Evolutionary conservation across 495 filamentous ascomycete species (phyloP).

Genomic region (Hyaloscypha bicolor): DNA sequence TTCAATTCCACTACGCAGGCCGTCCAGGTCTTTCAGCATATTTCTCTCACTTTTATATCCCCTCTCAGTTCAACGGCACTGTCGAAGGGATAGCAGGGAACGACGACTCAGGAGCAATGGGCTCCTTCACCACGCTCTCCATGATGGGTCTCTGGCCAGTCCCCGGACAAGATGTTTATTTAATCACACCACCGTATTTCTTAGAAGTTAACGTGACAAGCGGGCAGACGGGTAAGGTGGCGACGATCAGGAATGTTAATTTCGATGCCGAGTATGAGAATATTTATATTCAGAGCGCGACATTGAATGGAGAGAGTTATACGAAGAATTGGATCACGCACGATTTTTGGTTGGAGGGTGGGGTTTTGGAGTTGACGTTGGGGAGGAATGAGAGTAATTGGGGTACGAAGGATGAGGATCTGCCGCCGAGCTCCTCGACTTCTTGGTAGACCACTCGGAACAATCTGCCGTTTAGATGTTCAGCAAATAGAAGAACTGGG

Average conservation of each 20-base stretch:
- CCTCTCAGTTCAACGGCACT: conserved; percentile 64
- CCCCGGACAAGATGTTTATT: conserved; percentile 73
- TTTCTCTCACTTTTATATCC: conserved; percentile 68
- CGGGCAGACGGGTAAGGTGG: conserved; percentile 61
- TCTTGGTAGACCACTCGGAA: not conserved
- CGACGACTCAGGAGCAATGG: conserved; percentile 75
- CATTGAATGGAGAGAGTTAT: conserved; percentile 63
- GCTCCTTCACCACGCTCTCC: conserved; percentile 65
- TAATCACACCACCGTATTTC: conserved; percentile 72
- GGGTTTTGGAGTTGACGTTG: conserved; percentile 66
- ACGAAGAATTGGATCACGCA: conserved; percentile 73
- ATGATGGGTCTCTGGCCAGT: conserved; percentile 80
- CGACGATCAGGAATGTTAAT: conserved; percentile 59
- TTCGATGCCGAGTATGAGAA: conserved; percentile 64
- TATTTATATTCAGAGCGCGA: conserved; percentile 74
- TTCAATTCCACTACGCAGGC: conserved; percentile 72
- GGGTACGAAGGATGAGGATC: conserved; percentile 64
- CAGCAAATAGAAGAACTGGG: too few species aligned
- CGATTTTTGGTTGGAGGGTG: conserved; percentile 71
- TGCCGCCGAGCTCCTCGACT: conserved; percentile 57
- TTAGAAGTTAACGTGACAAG: conserved; percentile 62
- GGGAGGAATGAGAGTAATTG: conserved; percentile 68
- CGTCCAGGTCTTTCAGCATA: conserved; percentile 64
- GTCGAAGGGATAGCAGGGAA: conserved; percentile 68
- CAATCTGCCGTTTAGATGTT: too few species aligned